Evolutionary conservation across 202 grass and related monocot species (phyloP).

Genomic region (Panicum virgatum): DNA sequence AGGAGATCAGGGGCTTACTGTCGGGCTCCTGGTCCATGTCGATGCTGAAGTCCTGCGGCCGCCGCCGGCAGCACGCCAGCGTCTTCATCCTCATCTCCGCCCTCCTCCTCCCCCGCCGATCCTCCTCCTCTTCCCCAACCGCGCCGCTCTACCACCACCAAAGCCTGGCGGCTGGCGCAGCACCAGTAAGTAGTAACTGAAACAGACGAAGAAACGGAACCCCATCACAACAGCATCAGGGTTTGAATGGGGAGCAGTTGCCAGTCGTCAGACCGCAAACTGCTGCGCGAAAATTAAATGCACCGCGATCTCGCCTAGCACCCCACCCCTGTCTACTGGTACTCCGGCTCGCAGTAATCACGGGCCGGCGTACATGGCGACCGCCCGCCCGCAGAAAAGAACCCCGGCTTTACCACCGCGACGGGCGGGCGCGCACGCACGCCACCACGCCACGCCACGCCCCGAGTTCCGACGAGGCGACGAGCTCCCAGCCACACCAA

Average conservation of each 20-base stretch:
- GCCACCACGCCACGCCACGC: background rate
- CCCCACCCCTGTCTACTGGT: background rate
- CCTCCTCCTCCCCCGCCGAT: background rate
- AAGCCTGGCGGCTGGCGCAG: background rate
- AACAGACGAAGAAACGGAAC: conserved; percentile 13
- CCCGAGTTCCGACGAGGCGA: background rate
- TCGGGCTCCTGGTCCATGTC: conserved; percentile 82
- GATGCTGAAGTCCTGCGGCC: conserved; percentile 91
- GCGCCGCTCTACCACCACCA: background rate
- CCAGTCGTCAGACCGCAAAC: conserved; percentile 21
- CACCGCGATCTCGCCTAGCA: background rate
- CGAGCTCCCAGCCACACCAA: background rate
- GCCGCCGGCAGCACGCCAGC: conserved; percentile 94
- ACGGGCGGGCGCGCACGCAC: no score
- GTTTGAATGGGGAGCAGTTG: conserved; percentile 11
- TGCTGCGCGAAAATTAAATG: background rate
- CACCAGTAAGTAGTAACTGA: conserved; percentile 27
- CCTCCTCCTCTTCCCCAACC: background rate
- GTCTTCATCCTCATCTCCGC: conserved; percentile 61
- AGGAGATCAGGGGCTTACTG: conserved; percentile 48
- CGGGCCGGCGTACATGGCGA: conserved; percentile 25
- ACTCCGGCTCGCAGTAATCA: conserved; percentile 1
- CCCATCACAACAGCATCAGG: conserved; percentile 16
- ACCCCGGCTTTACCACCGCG: background rate
- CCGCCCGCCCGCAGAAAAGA: background rate